Evolutionary conservation across 345 rosid genomes (phyloP).

Genomic region (Eutrema heterophyllum): DNA sequence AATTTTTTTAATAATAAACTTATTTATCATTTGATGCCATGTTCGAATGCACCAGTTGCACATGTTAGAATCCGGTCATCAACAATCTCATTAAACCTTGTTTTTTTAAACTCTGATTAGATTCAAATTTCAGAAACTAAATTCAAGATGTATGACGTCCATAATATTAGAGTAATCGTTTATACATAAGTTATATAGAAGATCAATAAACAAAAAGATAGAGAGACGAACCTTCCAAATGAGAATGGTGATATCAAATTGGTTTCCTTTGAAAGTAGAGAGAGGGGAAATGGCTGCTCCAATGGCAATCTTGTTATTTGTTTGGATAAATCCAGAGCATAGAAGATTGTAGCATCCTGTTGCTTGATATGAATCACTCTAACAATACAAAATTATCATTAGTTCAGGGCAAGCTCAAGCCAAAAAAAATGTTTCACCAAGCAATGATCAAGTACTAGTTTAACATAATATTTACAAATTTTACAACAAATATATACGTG

Average conservation of each 20-base stretch:
- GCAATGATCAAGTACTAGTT: conserved; percentile 3
- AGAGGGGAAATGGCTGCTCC: conserved; percentile 99
- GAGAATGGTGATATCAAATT: conserved; percentile 85
- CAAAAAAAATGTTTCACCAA: not conserved
- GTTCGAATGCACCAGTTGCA: no score
- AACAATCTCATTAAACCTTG: no score
- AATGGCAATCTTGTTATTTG: conserved; percentile 87
- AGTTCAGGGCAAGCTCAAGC: not conserved
- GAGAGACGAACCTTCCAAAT: conserved; percentile 69
- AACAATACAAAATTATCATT: not conserved
- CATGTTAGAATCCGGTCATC: no score
- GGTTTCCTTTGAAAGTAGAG: conserved; percentile 54
- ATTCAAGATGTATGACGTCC: not conserved
- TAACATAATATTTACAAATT: not conserved
- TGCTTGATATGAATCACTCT: conserved; percentile 98
- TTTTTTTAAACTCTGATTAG: no score
- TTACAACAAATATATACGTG: not conserved
- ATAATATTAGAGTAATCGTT: not conserved
- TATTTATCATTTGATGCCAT: no score
- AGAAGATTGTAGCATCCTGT: conserved; percentile 97
- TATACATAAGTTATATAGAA: not conserved
- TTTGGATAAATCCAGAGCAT: conserved; percentile 92
- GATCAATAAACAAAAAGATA: not conserved
- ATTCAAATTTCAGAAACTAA: not conserved
- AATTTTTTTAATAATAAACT: no score